phyloP scores from a whole-genome alignment of 2,329 filamentous ascomycete genomes.

The Botrytis galanthina region DNA sequence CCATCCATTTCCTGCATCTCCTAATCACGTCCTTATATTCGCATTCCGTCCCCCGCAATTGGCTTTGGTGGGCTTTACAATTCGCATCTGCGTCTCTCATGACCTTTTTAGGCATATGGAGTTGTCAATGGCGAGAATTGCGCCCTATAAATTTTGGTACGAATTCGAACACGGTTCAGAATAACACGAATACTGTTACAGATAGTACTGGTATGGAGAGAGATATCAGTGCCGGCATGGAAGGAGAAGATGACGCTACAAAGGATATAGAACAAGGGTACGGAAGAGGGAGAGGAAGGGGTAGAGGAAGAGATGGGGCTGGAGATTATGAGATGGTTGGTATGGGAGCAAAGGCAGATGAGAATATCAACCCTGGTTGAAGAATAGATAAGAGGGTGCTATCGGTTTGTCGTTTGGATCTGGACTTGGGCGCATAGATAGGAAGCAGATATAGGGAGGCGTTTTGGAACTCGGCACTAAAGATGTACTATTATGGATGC shows the following conservation, averaged over 20 bases:
- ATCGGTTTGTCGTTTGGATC: conserved; percentile 8
- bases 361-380: conserved; percentile 24
- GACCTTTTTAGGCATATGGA: conserved; percentile 78
- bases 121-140: conserved; percentile 85
- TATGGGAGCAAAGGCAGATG: conserved; percentile 45
- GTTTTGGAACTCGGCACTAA: conserved; percentile 1
- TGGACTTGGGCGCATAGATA: conserved; percentile 25
- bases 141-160: conserved; percentile 79
- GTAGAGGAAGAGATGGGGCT: conserved; percentile 52
- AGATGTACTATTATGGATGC: conserved; percentile 12
- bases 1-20: conserved; percentile 81
- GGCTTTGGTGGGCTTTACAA: conserved; percentile 83
- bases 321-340: conserved; percentile 65
- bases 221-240: conserved; percentile 28
- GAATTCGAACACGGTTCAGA: conserved; percentile 44
- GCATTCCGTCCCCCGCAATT: conserved; percentile 68
- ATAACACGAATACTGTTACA: conserved; percentile 16
- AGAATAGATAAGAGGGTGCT: conserved; percentile 6
- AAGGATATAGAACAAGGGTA: conserved; percentile 39
- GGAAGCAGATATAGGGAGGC: conserved; percentile 18
- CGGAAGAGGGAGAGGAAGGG: conserved; percentile 50
- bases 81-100: conserved; percentile 59
- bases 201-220: conserved; percentile 26
- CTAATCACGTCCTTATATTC: conserved; percentile 76
- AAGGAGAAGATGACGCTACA: conserved; percentile 25